Evolutionary conservation across 768 basidiomycete genomes (phyloP), one percentile per base, ranked within the genome.

Genomic region (Pholiota microspora): DNA sequence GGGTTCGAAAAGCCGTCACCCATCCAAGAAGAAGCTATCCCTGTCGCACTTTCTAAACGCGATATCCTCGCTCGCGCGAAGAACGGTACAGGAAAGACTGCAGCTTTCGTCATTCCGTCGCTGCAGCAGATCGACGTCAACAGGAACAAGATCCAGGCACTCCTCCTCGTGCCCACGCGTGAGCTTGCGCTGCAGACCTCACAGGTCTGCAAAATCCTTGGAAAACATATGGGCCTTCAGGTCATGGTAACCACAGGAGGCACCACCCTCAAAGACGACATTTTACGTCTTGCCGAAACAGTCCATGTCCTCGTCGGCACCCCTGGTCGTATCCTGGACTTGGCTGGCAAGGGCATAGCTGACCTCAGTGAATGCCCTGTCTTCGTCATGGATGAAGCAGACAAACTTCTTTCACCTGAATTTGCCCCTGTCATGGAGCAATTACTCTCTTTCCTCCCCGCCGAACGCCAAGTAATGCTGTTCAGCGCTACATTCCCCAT

Each of bases 241-340:
- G 93, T 99, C 71, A 99, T 99, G 96, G 97, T 98, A 49, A 97
- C 97, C 51, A 99, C 97, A 0, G 96, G 96, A 53, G 96, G 96
- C 16, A 98, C 97, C 3, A 97, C 94, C 16, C 84, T 99, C 66
- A 94, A 96, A 73, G 96, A 99, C 73, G 96, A 99, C 70, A 98
- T 98, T 70, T 75, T 99, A 63, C 88, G 96, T 49, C 73, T 99
- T 49, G 82, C 85, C 16, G 93, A 98, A 71, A 68, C 82, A 4
- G 96, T 99, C 2, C 96, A 99, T 69, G 89, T 99, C 49, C 88
- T 99, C 48, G 96, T 98, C 57, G 96, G 96, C 49, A 99, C 96
- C 2, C 96, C 96, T 13, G 96, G 96, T 24, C 84, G 96, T 65
- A 94, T 99, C 64, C 77, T 99, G 50, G 96, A 99, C 77, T 75